phyloP scores from a whole-genome alignment of 2,329 filamentous ascomycete genomes.

The Aspergillus hortae region DNA sequence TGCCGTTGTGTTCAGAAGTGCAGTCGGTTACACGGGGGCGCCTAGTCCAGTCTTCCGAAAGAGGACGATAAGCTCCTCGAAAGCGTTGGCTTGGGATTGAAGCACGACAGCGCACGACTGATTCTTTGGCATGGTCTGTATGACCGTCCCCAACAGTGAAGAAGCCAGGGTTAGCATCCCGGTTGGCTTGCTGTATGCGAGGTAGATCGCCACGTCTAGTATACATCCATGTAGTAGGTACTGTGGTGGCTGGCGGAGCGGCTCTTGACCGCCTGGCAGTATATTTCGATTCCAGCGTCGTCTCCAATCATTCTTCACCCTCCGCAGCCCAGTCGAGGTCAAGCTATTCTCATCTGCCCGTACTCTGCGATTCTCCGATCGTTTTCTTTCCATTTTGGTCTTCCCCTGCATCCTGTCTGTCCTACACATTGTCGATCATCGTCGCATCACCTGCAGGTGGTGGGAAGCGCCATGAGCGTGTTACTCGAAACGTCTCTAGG shows the following conservation, averaged over 20 bases:
- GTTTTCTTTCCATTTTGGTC: background rate
- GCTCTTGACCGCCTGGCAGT: background rate
- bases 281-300: background rate
- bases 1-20: conserved; percentile 25
- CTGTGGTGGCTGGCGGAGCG: background rate
- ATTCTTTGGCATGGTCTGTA: conserved; percentile 6
- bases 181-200: background rate
- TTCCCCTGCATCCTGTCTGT: conserved; percentile 5
- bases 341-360: background rate
- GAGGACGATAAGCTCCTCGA: conserved; percentile 12
- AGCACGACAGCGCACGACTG: background rate
- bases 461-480: conserved; percentile 68
- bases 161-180: background rate
- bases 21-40: conserved; percentile 22
- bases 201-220: background rate
- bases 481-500: conserved; percentile 88
- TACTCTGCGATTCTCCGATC: background rate
- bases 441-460: conserved; percentile 11
- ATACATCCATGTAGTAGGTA: background rate
- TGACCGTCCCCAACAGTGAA: conserved; percentile 1
- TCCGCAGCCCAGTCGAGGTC: background rate
- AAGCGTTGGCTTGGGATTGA: conserved; percentile 5
- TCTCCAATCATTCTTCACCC: background rate
- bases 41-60: conserved; percentile 25
- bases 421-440: conserved; percentile 13